phyloP scores from a whole-genome alignment of 495 filamentous ascomycete species.

The Saxispiralis lemnorum region DNA sequence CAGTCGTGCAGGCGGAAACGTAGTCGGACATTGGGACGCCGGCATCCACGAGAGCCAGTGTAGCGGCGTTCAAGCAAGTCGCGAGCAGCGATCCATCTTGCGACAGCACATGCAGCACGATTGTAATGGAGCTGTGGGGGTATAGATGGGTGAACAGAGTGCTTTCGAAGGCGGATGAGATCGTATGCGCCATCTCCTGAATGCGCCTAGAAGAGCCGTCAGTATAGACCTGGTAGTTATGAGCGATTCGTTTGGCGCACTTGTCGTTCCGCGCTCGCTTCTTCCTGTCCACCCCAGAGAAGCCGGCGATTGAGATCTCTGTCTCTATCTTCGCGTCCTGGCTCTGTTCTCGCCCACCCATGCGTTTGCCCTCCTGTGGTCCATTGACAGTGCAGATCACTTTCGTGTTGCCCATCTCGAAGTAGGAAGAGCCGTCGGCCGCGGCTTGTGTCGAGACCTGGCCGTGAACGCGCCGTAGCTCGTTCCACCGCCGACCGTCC shows the following conservation, averaged over 20 bases:
- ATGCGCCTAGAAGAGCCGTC: conserved; percentile 41
- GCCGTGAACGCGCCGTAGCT: conserved; percentile 73
- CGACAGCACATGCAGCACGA: conserved; percentile 72
- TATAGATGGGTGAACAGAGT: conserved; percentile 72
- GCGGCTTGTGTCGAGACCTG: conserved; percentile 82
- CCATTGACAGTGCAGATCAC: conserved; percentile 83
- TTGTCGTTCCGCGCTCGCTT: conserved; percentile 54
- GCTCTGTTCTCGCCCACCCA: conserved; percentile 25
- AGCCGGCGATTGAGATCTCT: conserved; percentile 70
- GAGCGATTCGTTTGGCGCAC: conserved; percentile 28
- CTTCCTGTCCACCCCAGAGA: conserved; percentile 74
- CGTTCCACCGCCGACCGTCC: conserved; percentile 94
- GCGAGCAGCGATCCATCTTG: conserved; percentile 84
- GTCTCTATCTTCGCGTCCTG: conserved; percentile 47
- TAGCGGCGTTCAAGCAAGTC: conserved; percentile 76
- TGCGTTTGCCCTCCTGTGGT: conserved; percentile 48
- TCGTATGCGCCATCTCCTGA: conserved; percentile 58
- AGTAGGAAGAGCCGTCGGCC: conserved; percentile 74
- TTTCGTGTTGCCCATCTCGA: conserved; percentile 92
- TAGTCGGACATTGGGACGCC: conserved; percentile 90
- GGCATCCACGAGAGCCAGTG: conserved; percentile 81
- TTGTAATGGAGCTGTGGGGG: conserved; percentile 67
- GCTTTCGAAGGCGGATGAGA: conserved; percentile 53
- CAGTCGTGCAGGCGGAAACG: conserved; percentile 71
- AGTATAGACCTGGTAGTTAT: background rate